These are phyloP conservation scores for Camillea tinctor DNA, from an alignment of 2,329 filamentous ascomycete genomes.

Conservation along the genomic window DNA sequence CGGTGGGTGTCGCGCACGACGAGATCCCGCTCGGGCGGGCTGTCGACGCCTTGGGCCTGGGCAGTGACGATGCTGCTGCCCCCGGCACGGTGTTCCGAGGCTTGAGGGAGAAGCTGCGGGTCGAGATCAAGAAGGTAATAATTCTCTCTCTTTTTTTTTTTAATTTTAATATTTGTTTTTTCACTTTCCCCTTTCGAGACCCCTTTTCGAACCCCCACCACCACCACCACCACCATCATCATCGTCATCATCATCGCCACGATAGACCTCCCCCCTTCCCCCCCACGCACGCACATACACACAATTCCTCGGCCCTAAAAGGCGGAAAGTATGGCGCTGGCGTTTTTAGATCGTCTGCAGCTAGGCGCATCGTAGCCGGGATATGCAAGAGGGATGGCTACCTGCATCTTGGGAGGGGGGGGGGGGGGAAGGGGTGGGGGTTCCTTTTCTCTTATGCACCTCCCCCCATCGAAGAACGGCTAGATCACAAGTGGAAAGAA, in stretches of 20 bases:
- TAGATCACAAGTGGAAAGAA: too few relatives aligned
- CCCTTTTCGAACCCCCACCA: too few relatives aligned
- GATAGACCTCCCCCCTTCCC: not conserved
- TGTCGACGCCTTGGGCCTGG: slow-evolving; percentile 4
- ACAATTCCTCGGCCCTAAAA: too few relatives aligned
- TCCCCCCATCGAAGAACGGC: too few relatives aligned
- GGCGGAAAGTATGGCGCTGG: not conserved
- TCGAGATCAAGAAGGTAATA: slow-evolving; percentile 20
- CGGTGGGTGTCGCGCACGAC: slow-evolving; percentile 31
- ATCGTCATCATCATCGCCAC: too few relatives aligned
- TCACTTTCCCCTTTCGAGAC: not conserved
- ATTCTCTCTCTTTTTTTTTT: slow-evolving; percentile 1
- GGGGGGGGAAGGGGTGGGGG: too few relatives aligned
- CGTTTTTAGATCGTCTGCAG: not conserved
- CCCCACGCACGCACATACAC: not conserved
- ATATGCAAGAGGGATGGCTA: not conserved
- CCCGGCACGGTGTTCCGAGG: slow-evolving; percentile 4
- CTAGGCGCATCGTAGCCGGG: not conserved
- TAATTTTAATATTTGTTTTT: too few relatives aligned
- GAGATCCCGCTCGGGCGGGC: slow-evolving; percentile 31
- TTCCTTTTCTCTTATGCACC: not conserved
- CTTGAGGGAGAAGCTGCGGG: slow-evolving; percentile 14
- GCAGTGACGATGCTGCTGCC: not conserved
- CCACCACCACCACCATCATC: too few relatives aligned
- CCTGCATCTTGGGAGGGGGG: not conserved